Evolutionary conservation across 768 basidiomycete species (phyloP), one percentile per base, ranked within the genome.

Genomic region (Tricholoma terreum): DNA sequence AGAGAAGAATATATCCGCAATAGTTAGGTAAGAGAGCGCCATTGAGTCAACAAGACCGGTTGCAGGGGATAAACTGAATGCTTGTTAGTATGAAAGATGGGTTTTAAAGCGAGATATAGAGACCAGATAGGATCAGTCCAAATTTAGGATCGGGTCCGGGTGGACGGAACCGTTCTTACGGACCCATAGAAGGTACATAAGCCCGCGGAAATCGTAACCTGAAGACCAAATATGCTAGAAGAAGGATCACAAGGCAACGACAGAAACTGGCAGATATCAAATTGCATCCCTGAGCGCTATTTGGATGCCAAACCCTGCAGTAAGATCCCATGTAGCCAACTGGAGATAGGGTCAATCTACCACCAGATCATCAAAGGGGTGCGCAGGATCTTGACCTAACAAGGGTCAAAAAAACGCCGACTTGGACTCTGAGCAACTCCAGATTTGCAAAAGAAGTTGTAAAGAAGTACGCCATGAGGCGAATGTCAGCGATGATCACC

Each of bases 141-240:
- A 60, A 73, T 71, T 61, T 64, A 72, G 73, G 60, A 62, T 63
- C 67, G 70, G 65, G 69, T 70, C 69, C n/a, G n/a, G 63, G 65
- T 58, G 60, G 57, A 30, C 46, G 46, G 46, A 49, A 27, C 55
- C 55, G 59, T 62, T 63, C 68, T 67, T 72, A 36, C 54, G 62
- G 73, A 58, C 67, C 70, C 58, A 67, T 68, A 55, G 65, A 70
- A 76, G n/a, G n/a, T n/a, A n/a, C n/a, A 74, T 73, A 77, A 74
- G 74, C 71, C 77, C 75, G 77, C 75, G 75, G 75, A 68, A 65
- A 67, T 72, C 64, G 69, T 69, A 60, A 62, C 59, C 64, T 63
- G 61, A 55, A 64, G 57, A 62, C 61, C 64, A 63, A 60, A 51
- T 67, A 63, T 50, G 58, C 59, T 54, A 57, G 45, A 54, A 55